Base-by-base conservation (phyloP, 1,284 basidiomycete species). In the Meira nashicola region DNA sequence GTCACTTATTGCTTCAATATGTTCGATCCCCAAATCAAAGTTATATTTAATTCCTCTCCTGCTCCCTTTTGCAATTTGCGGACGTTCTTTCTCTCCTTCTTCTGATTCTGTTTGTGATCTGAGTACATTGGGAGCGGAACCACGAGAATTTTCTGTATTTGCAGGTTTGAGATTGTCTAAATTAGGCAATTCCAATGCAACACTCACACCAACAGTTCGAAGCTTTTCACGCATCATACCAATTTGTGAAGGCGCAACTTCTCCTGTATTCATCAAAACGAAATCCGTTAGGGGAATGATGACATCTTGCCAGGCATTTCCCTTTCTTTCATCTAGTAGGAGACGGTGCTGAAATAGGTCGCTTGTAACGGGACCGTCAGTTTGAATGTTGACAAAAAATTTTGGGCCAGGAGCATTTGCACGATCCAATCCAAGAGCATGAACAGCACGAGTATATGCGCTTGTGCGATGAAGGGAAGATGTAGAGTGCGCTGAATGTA, bases 341-440 rank as follows among this genome's bases (percentile, higher is more conserved):
- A 94, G 81, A 39, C 89, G 83, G 72, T 94, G 91, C 73, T 93
- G 92, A 86, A 90, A 94, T 19, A 94, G 81, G 78, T 92, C 90
- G 39, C 80, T 80, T 65, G 77, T 74, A 14, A 81, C 79, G 1
- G 87, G 86, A 1, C 81, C 80, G 1, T 89, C 88, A 1, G 90
- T 92, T 78, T 93, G 91, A 37, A 94, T 80, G 77, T 94, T 94
- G 59, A 91, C 89, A 70, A 88, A 82, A 59, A 68, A 77, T 38
- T 80, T 80, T 78, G 69, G 80, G n/a, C 63, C 69, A 2, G 60
- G 67, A 28, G 57, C 61, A 60, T 64, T 64, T 44, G 55, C 68
- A 39, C 57, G 63, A 25, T 63, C 71, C 39, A 67, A 65, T 55
- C 37, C 64, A 17, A 65, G 57, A 25, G 76, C 76, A 63, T 15